Conservation (phyloP, 257 asterid species). For the Anisodus tanguticus region DNA sequence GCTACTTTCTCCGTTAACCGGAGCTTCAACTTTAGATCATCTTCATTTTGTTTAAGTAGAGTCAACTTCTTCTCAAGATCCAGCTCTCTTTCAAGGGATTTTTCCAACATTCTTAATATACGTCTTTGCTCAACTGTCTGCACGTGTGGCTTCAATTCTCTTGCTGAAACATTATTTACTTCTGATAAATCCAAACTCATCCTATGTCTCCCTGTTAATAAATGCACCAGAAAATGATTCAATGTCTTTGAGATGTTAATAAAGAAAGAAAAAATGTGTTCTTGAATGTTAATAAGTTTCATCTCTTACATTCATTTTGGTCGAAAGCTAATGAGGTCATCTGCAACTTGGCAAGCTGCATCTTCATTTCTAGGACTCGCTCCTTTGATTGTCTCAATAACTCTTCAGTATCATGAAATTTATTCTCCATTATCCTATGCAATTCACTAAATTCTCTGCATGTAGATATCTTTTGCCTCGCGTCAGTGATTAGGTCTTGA, state of each 20-base stretch:
- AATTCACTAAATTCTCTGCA: conserved; percentile 47
- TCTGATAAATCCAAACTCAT: conserved; percentile 48
- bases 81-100: conserved; percentile 70
- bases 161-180: conserved; percentile 38
- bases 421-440: conserved; percentile 41
- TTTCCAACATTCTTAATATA: conserved; percentile 72
- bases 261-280: background rate
- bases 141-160: conserved; percentile 50
- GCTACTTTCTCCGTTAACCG: conserved; percentile 75
- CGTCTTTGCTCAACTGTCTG: conserved; percentile 59
- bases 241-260: background rate
- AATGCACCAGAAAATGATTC: background rate
- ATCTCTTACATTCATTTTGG: conserved; percentile 65
- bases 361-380: conserved; percentile 67
- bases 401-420: conserved; percentile 64
- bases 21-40: conserved; percentile 67
- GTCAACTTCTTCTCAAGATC: conserved; percentile 76
- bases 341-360: conserved; percentile 81
- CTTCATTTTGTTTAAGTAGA: conserved; percentile 69
- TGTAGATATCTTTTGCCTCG: conserved; percentile 51
- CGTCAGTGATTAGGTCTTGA: conserved; percentile 51
- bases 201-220: conserved; percentile 54
- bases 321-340: conserved; percentile 65
- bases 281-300: conserved; percentile 16
- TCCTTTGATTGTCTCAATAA: conserved; percentile 62